phyloP scores from a whole-genome alignment of 257 asterid species.

The Capsicum rhomboideum region DNA sequence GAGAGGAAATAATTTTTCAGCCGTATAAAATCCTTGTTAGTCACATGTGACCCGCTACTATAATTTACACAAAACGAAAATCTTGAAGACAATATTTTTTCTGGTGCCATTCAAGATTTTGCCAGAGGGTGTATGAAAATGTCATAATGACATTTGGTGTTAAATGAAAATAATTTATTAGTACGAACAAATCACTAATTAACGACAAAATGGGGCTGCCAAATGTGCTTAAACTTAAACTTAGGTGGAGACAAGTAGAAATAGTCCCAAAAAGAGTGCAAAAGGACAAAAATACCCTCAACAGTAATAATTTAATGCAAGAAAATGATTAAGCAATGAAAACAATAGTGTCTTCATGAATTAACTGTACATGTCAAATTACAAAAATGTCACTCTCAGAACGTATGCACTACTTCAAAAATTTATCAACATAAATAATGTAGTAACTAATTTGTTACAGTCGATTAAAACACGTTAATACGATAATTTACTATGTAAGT shows the following conservation, averaged over 20 bases:
- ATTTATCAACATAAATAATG: not conserved
- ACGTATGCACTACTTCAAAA: not conserved
- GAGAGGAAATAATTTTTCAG: not conserved
- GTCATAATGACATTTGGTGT: not conserved
- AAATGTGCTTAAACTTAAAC: not conserved
- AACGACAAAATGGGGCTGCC: not conserved
- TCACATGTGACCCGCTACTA: not conserved
- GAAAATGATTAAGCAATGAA: conserved; percentile 11
- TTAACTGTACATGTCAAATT: conserved; percentile 6
- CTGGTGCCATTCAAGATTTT: not conserved
- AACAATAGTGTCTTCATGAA: conserved; percentile 12
- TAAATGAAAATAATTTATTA: not conserved
- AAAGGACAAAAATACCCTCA: not conserved
- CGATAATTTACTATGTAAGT: too few species aligned
- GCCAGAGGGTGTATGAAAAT: not conserved
- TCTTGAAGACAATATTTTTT: not conserved
- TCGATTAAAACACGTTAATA: too few species aligned
- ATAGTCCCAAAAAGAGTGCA: not conserved
- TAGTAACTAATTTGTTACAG: not conserved
- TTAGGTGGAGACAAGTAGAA: not conserved
- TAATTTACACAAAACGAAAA: not conserved
- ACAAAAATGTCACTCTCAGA: conserved; percentile 12
- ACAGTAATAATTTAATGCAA: not conserved
- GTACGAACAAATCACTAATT: not conserved
- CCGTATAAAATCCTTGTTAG: not conserved